Base-by-base conservation (phyloP, 805 yeast genomes). In the Ogataea ramenticola region DNA sequence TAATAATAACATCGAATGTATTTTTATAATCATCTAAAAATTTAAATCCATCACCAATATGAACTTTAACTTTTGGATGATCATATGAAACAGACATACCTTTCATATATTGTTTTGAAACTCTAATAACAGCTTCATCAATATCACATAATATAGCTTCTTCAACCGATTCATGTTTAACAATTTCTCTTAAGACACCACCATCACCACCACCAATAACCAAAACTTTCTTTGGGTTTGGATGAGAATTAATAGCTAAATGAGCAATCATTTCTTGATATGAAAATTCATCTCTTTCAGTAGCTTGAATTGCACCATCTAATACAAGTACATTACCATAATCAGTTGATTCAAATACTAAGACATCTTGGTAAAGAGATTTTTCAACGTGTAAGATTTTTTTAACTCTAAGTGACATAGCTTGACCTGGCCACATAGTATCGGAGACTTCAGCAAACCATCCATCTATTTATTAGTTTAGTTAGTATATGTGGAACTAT, bases 201-300 rank as follows among this genome's bases (percentile, higher is more conserved):
- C 99, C 99, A 65, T 91, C 99, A 60, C 99, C 99, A 52, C 99
- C 99, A 47, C 99, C 99, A 60, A 91, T 86, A 50, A 91, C 98
- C 45, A 91, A 73, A 21, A 95, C 97, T 57, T 76, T 82, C 74
- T 86, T 87, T 46, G 98, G 98, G 70, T 86, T 81, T 56, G 96
- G 90, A 69, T 93, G 98, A 43, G 93, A 80, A 77, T 83, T 86
- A 66, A 93, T 60, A 7, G 96, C 96, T 59, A 93, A 74, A 68
- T 91, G 97, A 35, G 97, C 72, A 66, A 91, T 91, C 98, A 91
- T 93, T 71, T 91, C 99, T 72, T 93, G 99, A 74, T 90, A 91
- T 24, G 97, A 79, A 66, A 87, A 91, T 71, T 91, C 99, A 59
- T 91, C 99, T 61, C 98, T 82, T 70, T 91, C 98, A 41, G 98